Percentiles rank a stretch among this genome's conserved stretches.
These are phyloP conservation scores for Thoreauomyces humboldtii DNA, from an alignment of 192 early-diverging fungal genomes.

Conservation along the genomic window DNA sequence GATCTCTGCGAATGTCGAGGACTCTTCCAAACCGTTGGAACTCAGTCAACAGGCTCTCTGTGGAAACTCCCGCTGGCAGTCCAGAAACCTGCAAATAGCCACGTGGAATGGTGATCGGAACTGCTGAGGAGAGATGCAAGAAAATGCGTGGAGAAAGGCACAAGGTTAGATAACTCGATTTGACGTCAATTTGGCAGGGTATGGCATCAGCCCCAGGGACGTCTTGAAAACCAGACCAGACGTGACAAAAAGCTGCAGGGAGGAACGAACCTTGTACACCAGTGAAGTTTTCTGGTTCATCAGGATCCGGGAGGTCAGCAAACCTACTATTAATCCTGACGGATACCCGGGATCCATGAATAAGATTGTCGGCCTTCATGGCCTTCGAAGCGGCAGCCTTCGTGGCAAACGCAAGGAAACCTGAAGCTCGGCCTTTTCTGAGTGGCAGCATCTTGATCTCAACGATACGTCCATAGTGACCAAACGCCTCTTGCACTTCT, in stretches of 20 bases:
- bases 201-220: neutral
- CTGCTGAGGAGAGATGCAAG: too few species aligned
- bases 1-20: constrained; percentile 1
- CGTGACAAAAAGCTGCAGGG: too few species aligned
- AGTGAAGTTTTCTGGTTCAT: constrained; percentile 27
- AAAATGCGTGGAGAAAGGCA: too few species aligned
- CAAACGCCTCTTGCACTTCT: constrained; percentile 18
- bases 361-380: constrained; percentile 9
- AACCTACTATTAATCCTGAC: constrained; percentile 17
- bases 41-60: constrained; percentile 6
- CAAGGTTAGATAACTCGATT: too few species aligned
- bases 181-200: neutral
- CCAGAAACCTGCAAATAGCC: constrained; percentile 6
- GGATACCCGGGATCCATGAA: neutral
- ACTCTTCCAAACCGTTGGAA: constrained; percentile 10
- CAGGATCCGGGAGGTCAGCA: constrained; percentile 17
- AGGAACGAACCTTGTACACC: constrained; percentile 12
- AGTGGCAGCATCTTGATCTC: constrained; percentile 26
- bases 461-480: constrained; percentile 20
- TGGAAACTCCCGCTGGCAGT: constrained; percentile 4
- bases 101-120: too few species aligned
- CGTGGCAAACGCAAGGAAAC: constrained; percentile 23
- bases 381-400: constrained; percentile 19
- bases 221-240: too few species aligned
- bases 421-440: constrained; percentile 5